Conservation (phyloP, 2,329 filamentous ascomycete species). For the Allantophomopsis lycopodina region DNA sequence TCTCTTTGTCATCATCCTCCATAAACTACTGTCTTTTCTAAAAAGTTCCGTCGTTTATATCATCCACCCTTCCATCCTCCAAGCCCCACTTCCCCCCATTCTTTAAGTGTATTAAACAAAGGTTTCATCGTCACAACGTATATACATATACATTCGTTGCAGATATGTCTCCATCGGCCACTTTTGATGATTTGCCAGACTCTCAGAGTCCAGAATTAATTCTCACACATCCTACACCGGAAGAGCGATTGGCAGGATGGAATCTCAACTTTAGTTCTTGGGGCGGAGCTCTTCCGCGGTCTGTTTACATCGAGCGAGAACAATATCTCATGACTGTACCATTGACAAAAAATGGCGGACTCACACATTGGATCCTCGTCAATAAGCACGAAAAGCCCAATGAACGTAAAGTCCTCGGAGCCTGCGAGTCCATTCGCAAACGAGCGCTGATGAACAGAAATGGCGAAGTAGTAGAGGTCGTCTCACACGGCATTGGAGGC, state of each 20-base stretch:
- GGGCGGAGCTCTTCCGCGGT: constrained; percentile 38
- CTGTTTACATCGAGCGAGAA: constrained; percentile 47
- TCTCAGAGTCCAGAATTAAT: constrained; percentile 16
- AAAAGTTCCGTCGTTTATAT: no score
- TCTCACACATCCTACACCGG: constrained; percentile 44
- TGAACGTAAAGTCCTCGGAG: constrained; percentile 40
- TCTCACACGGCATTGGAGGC: constrained; percentile 63
- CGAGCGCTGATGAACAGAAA: constrained; percentile 31
- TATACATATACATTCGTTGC: no score
- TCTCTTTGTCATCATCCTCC: no score
- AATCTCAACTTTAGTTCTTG: constrained; percentile 39
- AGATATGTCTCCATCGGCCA: neutral
- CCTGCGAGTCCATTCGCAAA: constrained; percentile 52
- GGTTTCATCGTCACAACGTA: no score
- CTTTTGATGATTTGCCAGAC: constrained; percentile 9
- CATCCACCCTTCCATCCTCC: no score
- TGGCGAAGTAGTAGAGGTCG: constrained; percentile 32
- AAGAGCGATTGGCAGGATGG: constrained; percentile 43
- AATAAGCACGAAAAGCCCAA: constrained; percentile 23
- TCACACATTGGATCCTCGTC: constrained; percentile 52
- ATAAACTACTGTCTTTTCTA: no score
- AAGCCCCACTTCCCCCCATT: no score
- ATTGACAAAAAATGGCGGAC: constrained; percentile 41
- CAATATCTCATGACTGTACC: constrained; percentile 40
- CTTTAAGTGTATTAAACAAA: no score